These are phyloP conservation scores for Hysterium pulicare DNA, from an alignment of 2,329 filamentous ascomycete species.

Conservation along the genomic window DNA sequence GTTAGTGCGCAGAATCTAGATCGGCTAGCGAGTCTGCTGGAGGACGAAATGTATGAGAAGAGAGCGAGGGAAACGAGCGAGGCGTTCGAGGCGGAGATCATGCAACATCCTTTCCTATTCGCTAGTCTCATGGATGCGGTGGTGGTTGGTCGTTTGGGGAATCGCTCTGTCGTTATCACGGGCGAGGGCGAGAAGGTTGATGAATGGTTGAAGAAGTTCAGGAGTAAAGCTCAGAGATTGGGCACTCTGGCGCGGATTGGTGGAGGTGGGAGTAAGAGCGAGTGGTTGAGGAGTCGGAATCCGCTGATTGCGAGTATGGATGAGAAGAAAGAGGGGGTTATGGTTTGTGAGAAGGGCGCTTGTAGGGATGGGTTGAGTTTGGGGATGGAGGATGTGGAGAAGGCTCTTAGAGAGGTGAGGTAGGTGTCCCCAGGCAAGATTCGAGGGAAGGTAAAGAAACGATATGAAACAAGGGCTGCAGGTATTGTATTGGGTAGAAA, in stretches of 20 bases:
- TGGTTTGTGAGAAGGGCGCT: conserved; percentile 37
- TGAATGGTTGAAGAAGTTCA: conserved; percentile 40
- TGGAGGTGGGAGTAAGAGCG: conserved; percentile 18
- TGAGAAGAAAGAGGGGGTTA: conserved; percentile 31
- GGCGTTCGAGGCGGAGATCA: conserved; percentile 85
- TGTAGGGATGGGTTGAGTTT: conserved; percentile 43
- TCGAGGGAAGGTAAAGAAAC: too few species aligned
- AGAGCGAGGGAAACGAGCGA: conserved; percentile 71
- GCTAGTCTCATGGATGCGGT: conserved; percentile 74
- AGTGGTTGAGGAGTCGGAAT: conserved; percentile 54
- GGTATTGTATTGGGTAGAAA: too few species aligned
- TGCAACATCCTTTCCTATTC: conserved; percentile 92
- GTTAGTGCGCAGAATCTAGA: conserved; percentile 85
- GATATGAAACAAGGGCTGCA: too few species aligned
- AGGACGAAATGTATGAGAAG: conserved; percentile 60
- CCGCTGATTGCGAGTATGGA: conserved; percentile 43
- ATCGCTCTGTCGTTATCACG: conserved; percentile 57
- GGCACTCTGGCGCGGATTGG: conserved; percentile 36
- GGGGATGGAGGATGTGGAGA: conserved; percentile 26
- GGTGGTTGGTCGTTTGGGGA: conserved; percentile 70
- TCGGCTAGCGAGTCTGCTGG: conserved; percentile 68
- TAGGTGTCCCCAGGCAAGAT: too few species aligned
- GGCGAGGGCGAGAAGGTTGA: conserved; percentile 44
- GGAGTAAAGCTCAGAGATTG: conserved; percentile 36
- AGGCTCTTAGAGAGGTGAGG: conserved; percentile 8